phyloP scores from a whole-genome alignment of 1,139 yeast genomes.

The Yamadazyma blattariae region DNA sequence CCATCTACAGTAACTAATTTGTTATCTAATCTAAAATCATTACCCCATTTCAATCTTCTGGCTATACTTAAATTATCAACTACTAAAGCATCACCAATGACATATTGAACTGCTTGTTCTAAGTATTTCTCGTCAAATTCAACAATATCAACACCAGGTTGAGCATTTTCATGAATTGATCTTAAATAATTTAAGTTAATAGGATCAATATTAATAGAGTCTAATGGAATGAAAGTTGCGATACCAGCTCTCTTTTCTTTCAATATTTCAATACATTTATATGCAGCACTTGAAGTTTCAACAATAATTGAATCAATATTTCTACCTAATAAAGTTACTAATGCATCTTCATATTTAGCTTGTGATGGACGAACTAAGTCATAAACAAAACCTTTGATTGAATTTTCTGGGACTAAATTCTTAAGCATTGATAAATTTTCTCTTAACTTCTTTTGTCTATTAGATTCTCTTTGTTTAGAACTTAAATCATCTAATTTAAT shows the following conservation, averaged over 20 bases:
- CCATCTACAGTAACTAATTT: conserved; percentile 85
- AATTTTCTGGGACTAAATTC: conserved; percentile 62
- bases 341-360: conserved; percentile 70
- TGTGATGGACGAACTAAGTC: conserved; percentile 82
- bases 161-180: conserved; percentile 51
- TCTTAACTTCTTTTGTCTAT: conserved; percentile 62
- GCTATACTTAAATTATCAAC: conserved; percentile 74
- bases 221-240: conserved; percentile 87
- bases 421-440: conserved; percentile 71
- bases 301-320: conserved; percentile 83
- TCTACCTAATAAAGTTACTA: conserved; percentile 76
- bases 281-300: conserved; percentile 71
- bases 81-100: conserved; percentile 78
- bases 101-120: conserved; percentile 78
- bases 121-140: conserved; percentile 60
- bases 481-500: conserved; percentile 66
- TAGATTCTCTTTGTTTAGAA: conserved; percentile 74
- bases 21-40: conserved; percentile 43
- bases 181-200: conserved; percentile 58
- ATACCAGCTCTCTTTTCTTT: conserved; percentile 85
- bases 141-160: conserved; percentile 71
- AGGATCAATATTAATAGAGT: conserved; percentile 57
- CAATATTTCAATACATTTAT: conserved; percentile 76
- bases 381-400: conserved; percentile 75
- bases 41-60: conserved; percentile 67